Evolutionary conservation across 164 flowering plant genomes (phyloP).

Genomic region (Nelumbo lutea): DNA sequence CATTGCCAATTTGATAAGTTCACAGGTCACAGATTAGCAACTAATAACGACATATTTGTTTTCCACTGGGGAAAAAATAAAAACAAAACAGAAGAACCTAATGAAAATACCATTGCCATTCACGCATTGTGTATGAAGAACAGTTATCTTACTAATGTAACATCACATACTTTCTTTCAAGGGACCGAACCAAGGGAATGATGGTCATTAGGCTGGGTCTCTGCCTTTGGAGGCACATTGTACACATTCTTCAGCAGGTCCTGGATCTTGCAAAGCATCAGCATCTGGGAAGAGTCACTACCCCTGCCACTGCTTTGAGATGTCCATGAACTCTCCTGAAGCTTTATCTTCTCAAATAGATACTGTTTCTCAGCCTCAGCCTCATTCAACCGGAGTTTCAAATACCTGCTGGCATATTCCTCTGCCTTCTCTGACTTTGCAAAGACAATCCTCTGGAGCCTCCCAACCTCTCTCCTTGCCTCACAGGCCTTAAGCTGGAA

Average conservation of each 20-base stretch:
- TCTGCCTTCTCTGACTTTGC: conserved; percentile 87
- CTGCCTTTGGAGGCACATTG: conserved; percentile 38
- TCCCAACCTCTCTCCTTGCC: conserved; percentile 92
- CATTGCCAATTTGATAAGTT: too few relatives aligned
- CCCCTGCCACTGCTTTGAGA: conserved; percentile 48
- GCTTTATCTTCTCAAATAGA: conserved; percentile 83
- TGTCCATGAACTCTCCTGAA: conserved; percentile 75
- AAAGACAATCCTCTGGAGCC: conserved; percentile 76
- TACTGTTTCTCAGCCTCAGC: conserved; percentile 97
- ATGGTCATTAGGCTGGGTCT: conserved; percentile 36
- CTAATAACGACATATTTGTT: too few relatives aligned
- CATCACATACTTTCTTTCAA: conserved; percentile 17
- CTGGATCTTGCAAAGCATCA: conserved; percentile 60
- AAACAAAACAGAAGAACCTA: too few relatives aligned
- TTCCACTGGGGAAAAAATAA: too few relatives aligned
- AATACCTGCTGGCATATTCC: conserved; percentile 85
- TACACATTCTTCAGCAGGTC: conserved; percentile 67
- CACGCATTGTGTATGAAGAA: too few relatives aligned
- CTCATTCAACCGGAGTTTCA: conserved; percentile 77
- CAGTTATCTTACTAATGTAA: background rate
- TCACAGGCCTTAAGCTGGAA: conserved; percentile 93
- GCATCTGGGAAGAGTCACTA: conserved; percentile 53
- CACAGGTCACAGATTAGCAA: too few relatives aligned
- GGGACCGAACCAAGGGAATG: conserved; percentile 40
- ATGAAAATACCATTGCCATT: too few relatives aligned